A percentile compares a stretch with the other conserved stretches of the same genome.
phyloP scores from a whole-genome alignment of 2,329 filamentous ascomycete genomes.

The Aspergillus costaricaensis region DNA sequence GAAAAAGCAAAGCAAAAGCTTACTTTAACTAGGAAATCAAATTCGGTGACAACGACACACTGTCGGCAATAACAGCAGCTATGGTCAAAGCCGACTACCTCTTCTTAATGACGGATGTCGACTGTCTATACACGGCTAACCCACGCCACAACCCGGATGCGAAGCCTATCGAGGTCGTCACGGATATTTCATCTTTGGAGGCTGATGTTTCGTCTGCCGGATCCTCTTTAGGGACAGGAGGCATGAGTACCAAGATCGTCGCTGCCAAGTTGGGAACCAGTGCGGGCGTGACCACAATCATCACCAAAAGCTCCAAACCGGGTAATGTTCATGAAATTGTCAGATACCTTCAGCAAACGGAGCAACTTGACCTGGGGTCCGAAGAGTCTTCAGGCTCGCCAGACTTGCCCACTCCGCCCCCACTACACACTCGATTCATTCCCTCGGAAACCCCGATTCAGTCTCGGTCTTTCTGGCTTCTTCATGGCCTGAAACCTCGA shows the following conservation, averaged over 20 bases:
- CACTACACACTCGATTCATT: slow-evolving; percentile 90
- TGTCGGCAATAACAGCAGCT: slow-evolving; percentile 92
- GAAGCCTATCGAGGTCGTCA: slow-evolving; percentile 85
- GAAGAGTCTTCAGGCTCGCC: slow-evolving; percentile 30
- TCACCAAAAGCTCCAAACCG: slow-evolving; percentile 89
- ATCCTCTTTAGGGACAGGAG: slow-evolving; percentile 85
- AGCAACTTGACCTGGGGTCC: slow-evolving; percentile 34
- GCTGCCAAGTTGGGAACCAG: slow-evolving; percentile 90
- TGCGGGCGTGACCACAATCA: slow-evolving; percentile 92
- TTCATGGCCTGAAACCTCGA: slow-evolving; percentile 87
- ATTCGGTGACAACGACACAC: slow-evolving; percentile 97
- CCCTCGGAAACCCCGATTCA: slow-evolving; percentile 81
- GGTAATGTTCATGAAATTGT: slow-evolving; percentile 90
- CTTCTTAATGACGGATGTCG: slow-evolving; percentile 98
- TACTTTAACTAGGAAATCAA: slow-evolving; percentile 72
- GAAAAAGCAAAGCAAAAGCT: background rate
- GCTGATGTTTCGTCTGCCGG: slow-evolving; percentile 91
- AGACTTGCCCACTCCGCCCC: slow-evolving; percentile 49
- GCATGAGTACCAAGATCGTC: slow-evolving; percentile 97
- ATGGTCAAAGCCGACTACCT: slow-evolving; percentile 97
- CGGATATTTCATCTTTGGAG: slow-evolving; percentile 78
- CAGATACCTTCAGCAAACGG: slow-evolving; percentile 70
- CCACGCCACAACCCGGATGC: slow-evolving; percentile 83
- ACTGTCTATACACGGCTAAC: slow-evolving; percentile 96
- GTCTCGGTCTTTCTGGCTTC: slow-evolving; percentile 94